Conservation (phyloP, 1,284 basidiomycete genomes). For the Anthracocystis walkeri region DNA sequence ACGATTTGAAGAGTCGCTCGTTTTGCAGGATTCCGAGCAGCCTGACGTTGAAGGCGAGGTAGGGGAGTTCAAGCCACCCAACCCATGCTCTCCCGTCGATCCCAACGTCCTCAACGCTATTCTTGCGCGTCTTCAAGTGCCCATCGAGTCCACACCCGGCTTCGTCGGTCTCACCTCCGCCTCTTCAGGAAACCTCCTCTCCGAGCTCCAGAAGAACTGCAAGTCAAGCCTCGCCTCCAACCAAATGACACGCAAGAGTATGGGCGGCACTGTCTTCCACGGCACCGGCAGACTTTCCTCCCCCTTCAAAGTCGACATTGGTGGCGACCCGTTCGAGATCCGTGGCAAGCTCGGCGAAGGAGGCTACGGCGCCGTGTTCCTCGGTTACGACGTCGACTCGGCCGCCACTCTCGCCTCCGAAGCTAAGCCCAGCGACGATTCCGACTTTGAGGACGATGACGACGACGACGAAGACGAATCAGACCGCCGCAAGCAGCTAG, state of each 20-base stretch:
- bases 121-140: conserved; percentile 76
- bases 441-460: conserved; percentile 30
- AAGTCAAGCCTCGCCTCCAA: conserved; percentile 63
- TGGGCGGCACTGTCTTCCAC: conserved; percentile 49
- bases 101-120: conserved; percentile 77
- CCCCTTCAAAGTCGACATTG: conserved; percentile 31
- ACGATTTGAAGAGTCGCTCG: conserved; percentile 37
- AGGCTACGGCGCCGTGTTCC: conserved; percentile 94
- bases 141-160: conserved; percentile 73
- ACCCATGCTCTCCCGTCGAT: conserved; percentile 90
- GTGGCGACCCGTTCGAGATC: conserved; percentile 69
- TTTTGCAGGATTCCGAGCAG: conserved; percentile 25
- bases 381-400: conserved; percentile 73
- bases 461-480: conserved; percentile 74
- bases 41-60: not conserved
- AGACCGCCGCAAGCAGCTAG: conserved; percentile 75
- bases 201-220: conserved; percentile 73
- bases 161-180: conserved; percentile 76
- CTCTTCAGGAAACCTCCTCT: conserved; percentile 75
- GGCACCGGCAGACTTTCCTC: conserved; percentile 29
- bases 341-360: conserved; percentile 93
- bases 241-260: conserved; percentile 64
- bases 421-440: conserved; percentile 12
- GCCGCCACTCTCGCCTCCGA: conserved; percentile 39
- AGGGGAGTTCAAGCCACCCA: conserved; percentile 72